phyloP scores from a whole-genome alignment of 2,329 filamentous ascomycete species.

The Byssochlamys sp. region DNA sequence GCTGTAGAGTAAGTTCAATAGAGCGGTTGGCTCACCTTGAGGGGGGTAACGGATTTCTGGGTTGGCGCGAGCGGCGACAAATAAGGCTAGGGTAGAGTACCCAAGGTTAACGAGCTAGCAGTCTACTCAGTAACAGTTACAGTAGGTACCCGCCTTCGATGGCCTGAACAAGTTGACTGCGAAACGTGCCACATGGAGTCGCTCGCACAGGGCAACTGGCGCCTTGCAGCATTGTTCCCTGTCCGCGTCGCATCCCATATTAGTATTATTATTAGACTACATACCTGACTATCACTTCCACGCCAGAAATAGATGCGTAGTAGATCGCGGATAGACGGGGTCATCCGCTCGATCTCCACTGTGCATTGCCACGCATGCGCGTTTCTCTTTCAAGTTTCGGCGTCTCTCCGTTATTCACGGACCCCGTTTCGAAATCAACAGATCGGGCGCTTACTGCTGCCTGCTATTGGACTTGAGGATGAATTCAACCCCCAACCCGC shows the following conservation, averaged over 20 bases:
- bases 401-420: background rate
- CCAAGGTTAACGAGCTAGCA: background rate
- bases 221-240: background rate
- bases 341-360: background rate
- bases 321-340: background rate
- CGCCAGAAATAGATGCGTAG: background rate
- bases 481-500: background rate
- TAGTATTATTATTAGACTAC: too few relatives aligned
- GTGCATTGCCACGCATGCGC: background rate
- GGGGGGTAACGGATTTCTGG: background rate
- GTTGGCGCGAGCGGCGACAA: background rate
- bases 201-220: background rate
- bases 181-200: background rate
- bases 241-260: background rate
- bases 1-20: too few relatives aligned
- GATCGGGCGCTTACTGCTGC: background rate
- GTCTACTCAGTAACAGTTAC: background rate
- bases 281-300: too few relatives aligned
- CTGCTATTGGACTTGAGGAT: background rate
- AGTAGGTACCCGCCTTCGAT: background rate
- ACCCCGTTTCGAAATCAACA: background rate
- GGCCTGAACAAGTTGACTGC: background rate
- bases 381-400: background rate
- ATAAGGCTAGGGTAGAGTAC: background rate
- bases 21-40: background rate